phyloP scores from a whole-genome alignment of 768 basidiomycete species.

The Mycena crocata region DNA sequence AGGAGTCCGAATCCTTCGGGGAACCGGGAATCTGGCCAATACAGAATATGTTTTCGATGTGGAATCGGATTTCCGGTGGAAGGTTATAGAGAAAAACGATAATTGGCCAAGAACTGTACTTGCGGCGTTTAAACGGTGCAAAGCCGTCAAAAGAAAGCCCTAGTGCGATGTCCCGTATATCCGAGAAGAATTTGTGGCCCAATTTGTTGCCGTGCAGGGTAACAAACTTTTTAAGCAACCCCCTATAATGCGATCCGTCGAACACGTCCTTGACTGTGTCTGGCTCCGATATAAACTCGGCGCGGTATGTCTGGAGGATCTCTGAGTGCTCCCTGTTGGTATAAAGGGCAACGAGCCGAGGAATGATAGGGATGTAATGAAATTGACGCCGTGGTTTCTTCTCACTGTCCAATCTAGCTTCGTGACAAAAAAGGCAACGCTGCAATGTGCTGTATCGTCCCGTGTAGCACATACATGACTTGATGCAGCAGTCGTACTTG shows the following conservation, averaged over 20 bases:
- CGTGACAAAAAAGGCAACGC: neutral
- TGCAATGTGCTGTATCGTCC: neutral
- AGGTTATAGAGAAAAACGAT: constrained; percentile 45
- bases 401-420: neutral
- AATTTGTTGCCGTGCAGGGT: constrained; percentile 34
- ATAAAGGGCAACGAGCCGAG: neutral
- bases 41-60: constrained; percentile 42
- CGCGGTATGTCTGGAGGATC: neutral
- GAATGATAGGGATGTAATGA: neutral
- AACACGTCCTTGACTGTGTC: constrained; percentile 41
- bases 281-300: neutral
- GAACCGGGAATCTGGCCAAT: constrained; percentile 47
- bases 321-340: neutral
- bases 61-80: constrained; percentile 44
- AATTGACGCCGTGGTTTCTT: neutral
- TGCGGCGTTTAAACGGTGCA: constrained; percentile 41
- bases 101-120: constrained; percentile 46
- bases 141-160: constrained; percentile 51
- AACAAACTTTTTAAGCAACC: constrained; percentile 30
- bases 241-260: constrained; percentile 41
- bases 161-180: constrained; percentile 48
- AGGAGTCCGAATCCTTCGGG: constrained; percentile 46
- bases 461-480: neutral
- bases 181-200: constrained; percentile 43
- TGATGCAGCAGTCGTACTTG: neutral